These are phyloP conservation scores for Tuber melanosporum DNA, from an alignment of 495 filamentous ascomycete species.

Conservation along the genomic window DNA sequence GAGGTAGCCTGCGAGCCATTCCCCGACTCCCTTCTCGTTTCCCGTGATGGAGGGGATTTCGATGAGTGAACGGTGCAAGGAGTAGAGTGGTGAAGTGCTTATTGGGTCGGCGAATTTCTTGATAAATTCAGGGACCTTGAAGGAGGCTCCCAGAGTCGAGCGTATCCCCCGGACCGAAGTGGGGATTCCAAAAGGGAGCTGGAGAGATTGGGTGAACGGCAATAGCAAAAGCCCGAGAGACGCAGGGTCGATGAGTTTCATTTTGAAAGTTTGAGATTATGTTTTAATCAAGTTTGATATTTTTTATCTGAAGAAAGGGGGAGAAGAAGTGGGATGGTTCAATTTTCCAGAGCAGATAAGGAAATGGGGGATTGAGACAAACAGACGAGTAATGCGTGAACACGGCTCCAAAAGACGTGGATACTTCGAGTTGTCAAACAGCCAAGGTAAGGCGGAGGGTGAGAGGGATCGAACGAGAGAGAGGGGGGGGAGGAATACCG, in stretches of 20 bases:
- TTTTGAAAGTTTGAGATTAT: slow-evolving; percentile 2
- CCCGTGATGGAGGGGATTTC: slow-evolving; percentile 68
- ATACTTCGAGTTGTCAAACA: not conserved
- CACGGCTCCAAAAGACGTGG: not conserved
- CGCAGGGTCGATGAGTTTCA: slow-evolving; percentile 1
- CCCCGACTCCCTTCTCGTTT: slow-evolving; percentile 61
- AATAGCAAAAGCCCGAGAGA: not conserved
- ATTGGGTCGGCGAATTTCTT: slow-evolving; percentile 37
- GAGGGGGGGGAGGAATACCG: not conserved
- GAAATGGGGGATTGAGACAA: not conserved
- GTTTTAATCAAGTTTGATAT: not conserved
- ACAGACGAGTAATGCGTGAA: slow-evolving; percentile 2
- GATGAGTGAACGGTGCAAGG: slow-evolving; percentile 70
- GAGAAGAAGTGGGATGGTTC: not conserved
- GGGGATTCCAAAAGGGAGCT: not conserved
- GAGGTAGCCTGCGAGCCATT: slow-evolving; percentile 65
- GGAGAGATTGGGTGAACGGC: not conserved
- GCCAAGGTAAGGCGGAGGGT: not conserved
- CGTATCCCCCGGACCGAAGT: not conserved
- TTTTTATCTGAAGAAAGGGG: not conserved
- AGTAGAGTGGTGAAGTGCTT: slow-evolving; percentile 51
- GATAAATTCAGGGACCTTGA: slow-evolving; percentile 37
- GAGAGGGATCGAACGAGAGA: not conserved
- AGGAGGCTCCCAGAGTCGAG: slow-evolving; percentile 8
- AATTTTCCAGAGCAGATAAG: not conserved